Evolutionary conservation across 805 yeast genomes (phyloP).

Genomic region (Saturnispora mendoncae): DNA sequence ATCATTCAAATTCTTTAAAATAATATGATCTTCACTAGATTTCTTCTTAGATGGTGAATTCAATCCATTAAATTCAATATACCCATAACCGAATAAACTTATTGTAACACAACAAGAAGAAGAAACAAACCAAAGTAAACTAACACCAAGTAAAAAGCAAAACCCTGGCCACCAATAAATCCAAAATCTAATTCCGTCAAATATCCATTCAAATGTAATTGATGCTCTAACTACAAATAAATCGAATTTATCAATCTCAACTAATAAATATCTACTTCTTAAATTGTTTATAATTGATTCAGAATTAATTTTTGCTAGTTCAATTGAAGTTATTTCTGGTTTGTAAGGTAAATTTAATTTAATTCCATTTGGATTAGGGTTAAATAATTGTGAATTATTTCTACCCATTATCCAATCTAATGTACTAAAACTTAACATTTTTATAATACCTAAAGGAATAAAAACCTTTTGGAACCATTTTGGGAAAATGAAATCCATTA

Average conservation of each 20-base stretch:
- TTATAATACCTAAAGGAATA: conserved; percentile 11
- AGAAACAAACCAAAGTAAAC: conserved; percentile 10
- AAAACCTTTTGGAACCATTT: conserved; percentile 11
- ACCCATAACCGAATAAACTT: conserved; percentile 10
- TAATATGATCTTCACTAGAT: neutral
- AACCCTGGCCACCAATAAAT: conserved; percentile 18
- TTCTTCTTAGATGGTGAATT: neutral
- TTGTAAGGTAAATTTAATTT: conserved; percentile 1
- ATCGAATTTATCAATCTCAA: conserved; percentile 12
- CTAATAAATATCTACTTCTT: conserved; percentile 7
- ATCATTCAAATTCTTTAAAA: conserved; percentile 8
- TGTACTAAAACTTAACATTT: conserved; percentile 5
- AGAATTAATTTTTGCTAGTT: neutral
- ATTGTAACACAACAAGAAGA: conserved; percentile 7
- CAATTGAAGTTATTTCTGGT: neutral
- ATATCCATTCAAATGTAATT: conserved; percentile 11
- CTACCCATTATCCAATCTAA: conserved; percentile 7
- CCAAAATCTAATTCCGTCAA: conserved; percentile 14
- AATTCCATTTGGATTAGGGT: neutral
- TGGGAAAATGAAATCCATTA: conserved; percentile 12
- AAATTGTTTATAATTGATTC: conserved; percentile 6
- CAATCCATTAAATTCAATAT: neutral
- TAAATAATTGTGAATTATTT: conserved; percentile 6
- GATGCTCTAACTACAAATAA: conserved; percentile 10
- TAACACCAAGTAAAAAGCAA: conserved; percentile 12